Conservation (phyloP, 768 basidiomycete genomes). For the Mycena galopus region DNA sequence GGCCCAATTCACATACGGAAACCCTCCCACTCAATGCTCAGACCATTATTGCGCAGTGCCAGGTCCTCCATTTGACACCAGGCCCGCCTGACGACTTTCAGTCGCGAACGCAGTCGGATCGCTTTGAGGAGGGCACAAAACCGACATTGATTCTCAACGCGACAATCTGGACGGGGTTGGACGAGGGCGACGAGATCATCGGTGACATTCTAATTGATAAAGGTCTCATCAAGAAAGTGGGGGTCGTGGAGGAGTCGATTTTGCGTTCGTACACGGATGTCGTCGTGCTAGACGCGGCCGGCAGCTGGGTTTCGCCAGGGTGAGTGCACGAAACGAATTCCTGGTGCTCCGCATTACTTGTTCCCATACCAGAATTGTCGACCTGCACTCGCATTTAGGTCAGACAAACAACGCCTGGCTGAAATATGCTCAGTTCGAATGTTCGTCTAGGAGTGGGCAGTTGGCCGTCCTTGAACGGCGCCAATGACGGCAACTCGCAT, state of each 20-base stretch:
- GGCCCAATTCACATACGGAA: constrained; percentile 10
- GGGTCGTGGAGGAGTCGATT: constrained; percentile 44
- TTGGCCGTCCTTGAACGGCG: constrained; percentile 53
- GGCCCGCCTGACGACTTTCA: constrained; percentile 51
- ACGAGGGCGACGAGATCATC: constrained; percentile 68
- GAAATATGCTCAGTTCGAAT: no score
- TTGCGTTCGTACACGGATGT: constrained; percentile 39
- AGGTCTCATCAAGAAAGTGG: constrained; percentile 73
- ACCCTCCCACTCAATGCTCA: constrained; percentile 27
- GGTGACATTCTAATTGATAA: constrained; percentile 74
- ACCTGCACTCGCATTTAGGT: constrained; percentile 74
- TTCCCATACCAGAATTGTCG: constrained; percentile 51
- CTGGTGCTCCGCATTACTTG: constrained; percentile 49
- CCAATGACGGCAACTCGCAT: constrained; percentile 68
- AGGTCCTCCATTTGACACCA: constrained; percentile 20
- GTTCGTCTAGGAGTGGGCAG: constrained; percentile 59
- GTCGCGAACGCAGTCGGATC: constrained; percentile 60
- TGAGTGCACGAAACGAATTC: constrained; percentile 44
- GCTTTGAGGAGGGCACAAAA: constrained; percentile 66
- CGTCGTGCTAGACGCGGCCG: constrained; percentile 65
- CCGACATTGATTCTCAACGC: constrained; percentile 75
- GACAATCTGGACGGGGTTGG: constrained; percentile 81
- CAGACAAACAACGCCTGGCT: no score
- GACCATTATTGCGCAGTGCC: constrained; percentile 24
- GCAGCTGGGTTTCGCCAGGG: constrained; percentile 78